These are phyloP conservation scores for Volvox africanus DNA, from an alignment of 139 green algal species.

Conservation along the genomic window DNA sequence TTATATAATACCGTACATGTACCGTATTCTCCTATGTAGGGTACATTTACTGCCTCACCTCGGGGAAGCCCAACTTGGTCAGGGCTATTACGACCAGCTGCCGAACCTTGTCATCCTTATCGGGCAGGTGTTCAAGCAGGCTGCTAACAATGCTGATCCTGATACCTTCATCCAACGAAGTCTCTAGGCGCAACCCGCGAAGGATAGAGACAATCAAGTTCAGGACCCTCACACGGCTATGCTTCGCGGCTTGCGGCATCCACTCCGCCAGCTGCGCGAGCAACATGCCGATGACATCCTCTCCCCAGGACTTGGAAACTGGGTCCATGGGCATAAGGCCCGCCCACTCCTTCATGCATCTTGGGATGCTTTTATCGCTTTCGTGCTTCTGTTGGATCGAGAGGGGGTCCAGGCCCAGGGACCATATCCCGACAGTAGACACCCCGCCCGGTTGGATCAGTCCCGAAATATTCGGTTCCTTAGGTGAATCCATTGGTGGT, in stretches of 20 bases:
- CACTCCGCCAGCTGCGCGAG: not conserved
- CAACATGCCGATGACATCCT: not conserved
- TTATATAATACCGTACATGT: no score
- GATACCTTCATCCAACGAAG: not conserved
- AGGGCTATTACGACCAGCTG: not conserved
- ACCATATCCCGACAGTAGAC: no score
- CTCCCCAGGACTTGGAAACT: not conserved
- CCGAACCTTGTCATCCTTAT: slow-evolving; percentile 28
- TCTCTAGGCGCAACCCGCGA: not conserved
- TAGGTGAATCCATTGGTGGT: no score
- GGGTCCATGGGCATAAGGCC: not conserved
- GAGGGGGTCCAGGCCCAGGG: not conserved
- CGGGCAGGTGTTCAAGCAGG: not conserved
- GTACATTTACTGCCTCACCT: not conserved
- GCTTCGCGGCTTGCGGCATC: not conserved
- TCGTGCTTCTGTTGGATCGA: not conserved
- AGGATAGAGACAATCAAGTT: not conserved
- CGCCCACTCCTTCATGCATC: not conserved
- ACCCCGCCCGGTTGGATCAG: no score
- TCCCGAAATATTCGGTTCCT: not conserved
- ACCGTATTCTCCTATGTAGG: no score
- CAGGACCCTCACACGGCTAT: not conserved
- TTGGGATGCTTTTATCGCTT: slow-evolving; percentile 9
- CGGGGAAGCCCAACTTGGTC: not conserved
- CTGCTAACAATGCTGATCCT: not conserved